Evolutionary conservation across 202 grass and related monocot species (phyloP), one percentile per base, ranked within the genome.

Genomic region (Schoenoplectus triqueter): DNA sequence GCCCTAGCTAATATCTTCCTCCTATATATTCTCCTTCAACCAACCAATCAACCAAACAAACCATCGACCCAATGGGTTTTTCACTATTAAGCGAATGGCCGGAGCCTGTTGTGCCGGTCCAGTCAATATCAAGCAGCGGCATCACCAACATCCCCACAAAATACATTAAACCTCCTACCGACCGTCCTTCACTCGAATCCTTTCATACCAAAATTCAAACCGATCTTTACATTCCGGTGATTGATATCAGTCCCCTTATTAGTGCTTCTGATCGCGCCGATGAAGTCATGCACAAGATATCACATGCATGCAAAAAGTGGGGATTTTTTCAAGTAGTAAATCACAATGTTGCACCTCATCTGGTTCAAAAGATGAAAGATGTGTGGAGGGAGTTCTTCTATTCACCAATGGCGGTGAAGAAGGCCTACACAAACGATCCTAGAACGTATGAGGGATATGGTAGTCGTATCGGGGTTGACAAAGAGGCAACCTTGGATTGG

Each of bases 301-400:
- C 86, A 10, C 73, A 84, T 9, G 91, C 93, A 66, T 93, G 91
- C 69, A 88, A 85, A 85, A 75, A 90, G 4, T 96, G 93, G 93
- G 93, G 93, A 5, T 96, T 93, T 86, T 96, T 96, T 88, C 93
- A 93, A 45, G 78, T 93, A 64, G 86, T 96, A 66, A 92, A 96
- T 73, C 91, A 93, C 64, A 84, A 78, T 56, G 84, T 96, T 47
- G 20, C 56, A 42, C 56, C 52, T 0, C 87, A 88, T 80, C 61
- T 66, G 40, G 66, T 87, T 15, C 31, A 81, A 48, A 80, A 66
- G 59, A 86, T 96, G 84, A 88, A 45, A 73, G 66, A 59, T 14
- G 87, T 82, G 80, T 95, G 93, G 93, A 93, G 72, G 65, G 89
- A 87, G 66, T 95, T 95, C 87, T 95, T 95, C 84, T 55, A 67